Evolutionary conservation across 2,329 filamentous ascomycete genomes (phyloP), one percentile per base, ranked within the genome.

Genomic region (Onygenales sp.): DNA sequence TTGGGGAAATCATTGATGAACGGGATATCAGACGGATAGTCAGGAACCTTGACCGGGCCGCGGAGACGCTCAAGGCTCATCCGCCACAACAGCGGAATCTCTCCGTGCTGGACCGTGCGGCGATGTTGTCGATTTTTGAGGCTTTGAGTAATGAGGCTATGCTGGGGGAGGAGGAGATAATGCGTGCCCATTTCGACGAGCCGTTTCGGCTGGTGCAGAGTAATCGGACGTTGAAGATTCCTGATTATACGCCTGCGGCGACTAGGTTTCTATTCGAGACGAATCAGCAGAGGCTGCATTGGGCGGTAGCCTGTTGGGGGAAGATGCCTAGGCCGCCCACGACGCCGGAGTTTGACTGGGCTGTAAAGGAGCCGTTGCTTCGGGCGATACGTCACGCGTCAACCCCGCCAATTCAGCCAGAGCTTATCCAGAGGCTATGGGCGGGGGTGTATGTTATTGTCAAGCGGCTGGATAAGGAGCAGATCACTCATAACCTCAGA

Each of bases 71-170:
- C 42, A 70, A 72, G 55, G 68, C 69, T 10, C 66, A 78, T 7
- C 74, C 80, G 2, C 72, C 75, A 3, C 71, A 77, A 43, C 63
- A 77, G 54, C 75, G 81, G 41, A 74, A 71, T 21, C 72, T 81
- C 38, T 67, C 69, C 51, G 68, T 75, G 31, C 66, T 83, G 31
- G 76, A 80, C 32, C 72, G 78, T 1, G 74, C 80, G 32, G 82
- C 88, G 6, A 80, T 94, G 50, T 80, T 93, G 55, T 85, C 89
- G 9, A 81, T 97, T 33, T 95, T 94, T 62, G 92, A 97, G 67
- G 85, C 87, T 0, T 74, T 97, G 50, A 95, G 90, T 67, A 95
- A 87, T 67, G 82, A 90, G 59, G 78, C 86, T 0, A 89, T 94
- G 65, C 76, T 96, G 56, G 69, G 73, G 21, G 75, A 79, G 58